These are phyloP conservation scores for Paralagenidium karlingii DNA, from an alignment of 352 stramenopile species.

Conservation along the genomic window DNA sequence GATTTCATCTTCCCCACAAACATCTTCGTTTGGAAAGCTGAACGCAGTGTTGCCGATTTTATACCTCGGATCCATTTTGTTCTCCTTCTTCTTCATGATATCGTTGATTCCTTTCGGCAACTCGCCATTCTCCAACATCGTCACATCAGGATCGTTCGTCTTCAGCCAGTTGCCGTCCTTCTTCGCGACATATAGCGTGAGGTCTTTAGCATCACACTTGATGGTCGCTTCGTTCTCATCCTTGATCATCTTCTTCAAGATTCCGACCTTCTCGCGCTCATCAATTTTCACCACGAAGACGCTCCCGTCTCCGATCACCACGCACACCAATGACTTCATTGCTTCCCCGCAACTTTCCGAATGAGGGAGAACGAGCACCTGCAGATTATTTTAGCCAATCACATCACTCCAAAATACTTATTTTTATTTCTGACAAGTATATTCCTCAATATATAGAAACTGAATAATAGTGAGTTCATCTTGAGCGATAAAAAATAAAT, in stretches of 20 bases:
- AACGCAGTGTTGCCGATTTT: constrained; percentile 6
- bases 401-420: too few relatives aligned
- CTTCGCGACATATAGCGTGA: constrained; percentile 4
- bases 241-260: constrained; percentile 5
- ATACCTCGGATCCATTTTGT: constrained; percentile 5
- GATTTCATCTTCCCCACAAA: constrained; percentile 6
- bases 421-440: too few relatives aligned
- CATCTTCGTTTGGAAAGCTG: constrained; percentile 4
- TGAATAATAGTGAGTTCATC: too few relatives aligned
- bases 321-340: constrained; percentile 5
- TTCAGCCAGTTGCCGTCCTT: constrained; percentile 4
- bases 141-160: constrained; percentile 5
- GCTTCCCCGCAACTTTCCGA: too few relatives aligned
- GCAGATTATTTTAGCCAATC: too few relatives aligned
- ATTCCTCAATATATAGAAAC: too few relatives aligned
- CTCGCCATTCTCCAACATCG: constrained; percentile 6
- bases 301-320: constrained; percentile 5
- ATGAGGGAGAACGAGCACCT: too few relatives aligned
- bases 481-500: too few relatives aligned
- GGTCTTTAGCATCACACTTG: constrained; percentile 1
- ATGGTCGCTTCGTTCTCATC: background rate
- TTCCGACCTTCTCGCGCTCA: background rate
- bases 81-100: constrained; percentile 6
- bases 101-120: constrained; percentile 5
- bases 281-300: background rate